Conservation (phyloP, 2,329 filamentous ascomycete genomes). For the Sporothrix mexicana region DNA sequence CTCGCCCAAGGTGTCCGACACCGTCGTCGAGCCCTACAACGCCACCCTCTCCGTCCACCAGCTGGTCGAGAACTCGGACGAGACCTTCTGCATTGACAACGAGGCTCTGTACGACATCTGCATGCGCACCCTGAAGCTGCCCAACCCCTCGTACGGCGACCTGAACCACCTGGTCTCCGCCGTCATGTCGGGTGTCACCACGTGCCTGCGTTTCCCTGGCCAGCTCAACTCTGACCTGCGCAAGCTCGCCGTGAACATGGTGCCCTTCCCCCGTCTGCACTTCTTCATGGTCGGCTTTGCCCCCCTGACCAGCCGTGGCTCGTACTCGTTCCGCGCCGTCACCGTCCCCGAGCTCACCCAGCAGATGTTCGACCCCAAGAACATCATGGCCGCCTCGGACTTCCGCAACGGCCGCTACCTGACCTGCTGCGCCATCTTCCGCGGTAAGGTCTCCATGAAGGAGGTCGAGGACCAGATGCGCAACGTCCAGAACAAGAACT, state of each 20-base stretch:
- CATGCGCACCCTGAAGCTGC: slow-evolving; percentile 99
- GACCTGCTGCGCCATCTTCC: slow-evolving; percentile 98
- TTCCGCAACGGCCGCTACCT: slow-evolving; percentile 99
- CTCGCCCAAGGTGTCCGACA: slow-evolving; percentile 99
- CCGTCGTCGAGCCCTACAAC: slow-evolving; percentile 99
- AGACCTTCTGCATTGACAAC: slow-evolving; percentile 99
- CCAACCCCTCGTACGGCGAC: slow-evolving; percentile 97
- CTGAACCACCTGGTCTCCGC: slow-evolving; percentile 99
- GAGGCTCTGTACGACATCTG: slow-evolving; percentile 99
- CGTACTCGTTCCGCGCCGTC: slow-evolving; percentile 95
- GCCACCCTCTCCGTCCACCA: slow-evolving; percentile 98
- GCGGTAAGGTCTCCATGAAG: slow-evolving; percentile 99
- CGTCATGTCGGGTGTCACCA: slow-evolving; percentile 99
- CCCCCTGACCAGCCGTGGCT: slow-evolving; percentile 84
- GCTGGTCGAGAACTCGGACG: slow-evolving; percentile 99
- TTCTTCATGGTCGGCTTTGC: slow-evolving; percentile 99
- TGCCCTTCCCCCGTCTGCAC: slow-evolving; percentile 99
- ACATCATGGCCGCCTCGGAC: slow-evolving; percentile 99
- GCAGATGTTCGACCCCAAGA: slow-evolving; percentile 99
- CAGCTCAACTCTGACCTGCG: slow-evolving; percentile 99
- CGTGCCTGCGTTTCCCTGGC: slow-evolving; percentile 97
- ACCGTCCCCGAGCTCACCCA: slow-evolving; percentile 98
- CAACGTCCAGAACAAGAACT: slow-evolving; percentile 99
- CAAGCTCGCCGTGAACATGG: slow-evolving; percentile 99
- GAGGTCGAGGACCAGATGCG: slow-evolving; percentile 99